These are phyloP conservation scores for Moesziomyces globuligerus DNA, from an alignment of 1,284 basidiomycete genomes.

Conservation along the genomic window DNA sequence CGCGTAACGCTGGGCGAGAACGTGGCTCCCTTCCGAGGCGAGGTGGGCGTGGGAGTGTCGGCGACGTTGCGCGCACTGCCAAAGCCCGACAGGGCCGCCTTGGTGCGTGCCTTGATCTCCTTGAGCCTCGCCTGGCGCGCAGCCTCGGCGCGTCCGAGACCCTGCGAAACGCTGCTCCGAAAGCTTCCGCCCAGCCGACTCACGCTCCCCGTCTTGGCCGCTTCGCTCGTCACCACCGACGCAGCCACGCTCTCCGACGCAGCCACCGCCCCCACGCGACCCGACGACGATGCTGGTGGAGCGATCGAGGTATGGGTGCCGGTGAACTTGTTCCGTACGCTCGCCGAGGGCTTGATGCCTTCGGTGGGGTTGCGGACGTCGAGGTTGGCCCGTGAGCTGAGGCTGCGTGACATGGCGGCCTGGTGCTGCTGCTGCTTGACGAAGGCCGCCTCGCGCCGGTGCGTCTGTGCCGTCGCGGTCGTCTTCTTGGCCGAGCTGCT, in stretches of 20 bases:
- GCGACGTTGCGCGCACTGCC: slow-evolving; percentile 28
- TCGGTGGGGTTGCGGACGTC: not conserved
- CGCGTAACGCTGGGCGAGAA: slow-evolving; percentile 42
- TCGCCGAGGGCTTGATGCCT: slow-evolving; percentile 6
- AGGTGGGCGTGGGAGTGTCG: slow-evolving; percentile 3
- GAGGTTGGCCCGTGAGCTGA: slow-evolving; percentile 19
- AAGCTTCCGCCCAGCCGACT: slow-evolving; percentile 28
- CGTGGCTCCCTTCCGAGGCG: slow-evolving; percentile 2
- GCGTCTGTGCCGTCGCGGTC: slow-evolving; percentile 5
- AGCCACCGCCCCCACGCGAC: slow-evolving; percentile 1
- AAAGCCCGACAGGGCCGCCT: slow-evolving; percentile 30
- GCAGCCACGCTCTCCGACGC: slow-evolving; percentile 4
- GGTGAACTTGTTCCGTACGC: slow-evolving; percentile 32
- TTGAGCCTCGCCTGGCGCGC: slow-evolving; percentile 35
- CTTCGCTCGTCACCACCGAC: not conserved
- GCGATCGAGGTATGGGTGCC: slow-evolving; percentile 14
- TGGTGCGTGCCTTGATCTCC: slow-evolving; percentile 41
- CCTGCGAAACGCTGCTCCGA: slow-evolving; percentile 33
- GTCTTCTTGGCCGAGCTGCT: slow-evolving; percentile 25
- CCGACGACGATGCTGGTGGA: not conserved
- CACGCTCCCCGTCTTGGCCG: slow-evolving; percentile 11
- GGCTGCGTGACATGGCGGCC: slow-evolving; percentile 30
- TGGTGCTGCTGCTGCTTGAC: slow-evolving; percentile 27
- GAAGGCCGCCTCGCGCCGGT: slow-evolving; percentile 26
- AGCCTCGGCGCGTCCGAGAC: slow-evolving; percentile 32